A percentile compares a stretch with the other conserved stretches of the same genome.
Evolutionary conservation across 2,329 filamentous ascomycete species (phyloP).

Genomic region (Sclerotiophoma versabilis): DNA sequence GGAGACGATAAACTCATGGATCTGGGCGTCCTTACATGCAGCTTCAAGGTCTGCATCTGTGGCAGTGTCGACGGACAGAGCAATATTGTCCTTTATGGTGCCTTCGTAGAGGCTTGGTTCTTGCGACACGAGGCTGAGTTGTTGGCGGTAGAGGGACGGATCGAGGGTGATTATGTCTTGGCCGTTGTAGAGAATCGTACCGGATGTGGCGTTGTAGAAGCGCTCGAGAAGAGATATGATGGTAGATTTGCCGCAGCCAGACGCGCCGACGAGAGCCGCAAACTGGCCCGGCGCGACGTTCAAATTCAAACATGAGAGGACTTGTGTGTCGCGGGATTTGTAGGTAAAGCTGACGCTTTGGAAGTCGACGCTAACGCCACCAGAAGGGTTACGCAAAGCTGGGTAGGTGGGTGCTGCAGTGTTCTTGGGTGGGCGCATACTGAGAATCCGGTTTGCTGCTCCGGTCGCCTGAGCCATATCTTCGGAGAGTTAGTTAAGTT

Average conservation of each 20-base stretch:
- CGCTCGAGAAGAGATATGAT: slow-evolving; percentile 90
- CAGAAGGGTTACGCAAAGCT: slow-evolving; percentile 13
- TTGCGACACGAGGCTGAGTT: slow-evolving; percentile 55
- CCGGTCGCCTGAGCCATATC: slow-evolving; percentile 48
- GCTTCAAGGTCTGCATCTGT: slow-evolving; percentile 39
- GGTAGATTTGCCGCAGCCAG: slow-evolving; percentile 90
- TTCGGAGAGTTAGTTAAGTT: slow-evolving; percentile 7
- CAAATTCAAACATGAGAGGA: slow-evolving; percentile 56
- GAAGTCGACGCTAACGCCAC: slow-evolving; percentile 72
- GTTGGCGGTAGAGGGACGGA: slow-evolving; percentile 49
- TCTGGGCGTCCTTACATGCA: slow-evolving; percentile 47
- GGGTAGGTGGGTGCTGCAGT: slow-evolving; percentile 15
- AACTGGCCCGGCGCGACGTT: slow-evolving; percentile 67
- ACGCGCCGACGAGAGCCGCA: slow-evolving; percentile 72
- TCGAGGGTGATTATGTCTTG: slow-evolving; percentile 48
- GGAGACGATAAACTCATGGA: slow-evolving; percentile 49
- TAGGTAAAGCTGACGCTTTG: slow-evolving; percentile 93
- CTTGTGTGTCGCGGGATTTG: slow-evolving; percentile 82
- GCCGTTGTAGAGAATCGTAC: slow-evolving; percentile 68
- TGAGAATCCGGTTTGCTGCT: slow-evolving; percentile 48
- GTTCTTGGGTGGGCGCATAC: slow-evolving; percentile 36
- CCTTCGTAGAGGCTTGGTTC: slow-evolving; percentile 57
- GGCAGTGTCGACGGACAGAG: slow-evolving; percentile 41
- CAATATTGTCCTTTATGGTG: slow-evolving; percentile 51
- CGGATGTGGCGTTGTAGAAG: slow-evolving; percentile 88